Evolutionary conservation across 306 rosid genomes (phyloP).

Genomic region (Phaseolus lunatus): DNA sequence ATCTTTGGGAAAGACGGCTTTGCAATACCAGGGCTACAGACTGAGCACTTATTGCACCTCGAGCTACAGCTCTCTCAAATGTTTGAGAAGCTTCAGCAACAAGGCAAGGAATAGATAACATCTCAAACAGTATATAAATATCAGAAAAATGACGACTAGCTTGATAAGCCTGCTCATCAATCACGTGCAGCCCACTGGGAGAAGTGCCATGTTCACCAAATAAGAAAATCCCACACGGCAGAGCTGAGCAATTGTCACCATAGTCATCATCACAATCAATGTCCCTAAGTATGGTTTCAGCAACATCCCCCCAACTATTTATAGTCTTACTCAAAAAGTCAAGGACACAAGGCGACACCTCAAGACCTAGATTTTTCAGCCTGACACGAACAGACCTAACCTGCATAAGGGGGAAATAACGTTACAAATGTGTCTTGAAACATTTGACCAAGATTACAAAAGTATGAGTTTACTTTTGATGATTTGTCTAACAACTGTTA

Average conservation of each 20-base stretch:
- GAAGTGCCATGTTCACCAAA: slow-evolving; percentile 71
- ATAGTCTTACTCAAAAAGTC: slow-evolving; percentile 89
- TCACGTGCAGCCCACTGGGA: slow-evolving; percentile 66
- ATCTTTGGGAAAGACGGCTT: slow-evolving; percentile 83
- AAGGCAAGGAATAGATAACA: slow-evolving; percentile 96
- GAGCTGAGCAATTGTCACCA: slow-evolving; percentile 70
- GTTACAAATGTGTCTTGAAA: slow-evolving; percentile 42
- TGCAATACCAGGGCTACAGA: slow-evolving; percentile 92
- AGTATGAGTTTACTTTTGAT: slow-evolving; percentile 30
- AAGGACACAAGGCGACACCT: slow-evolving; percentile 91
- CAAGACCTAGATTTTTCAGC: slow-evolving; percentile 81
- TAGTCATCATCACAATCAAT: slow-evolving; percentile 89
- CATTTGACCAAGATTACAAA: slow-evolving; percentile 17
- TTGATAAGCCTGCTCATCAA: slow-evolving; percentile 77
- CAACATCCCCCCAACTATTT: slow-evolving; percentile 99
- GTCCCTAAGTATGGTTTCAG: slow-evolving; percentile 93
- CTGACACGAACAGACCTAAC: slow-evolving; percentile 88
- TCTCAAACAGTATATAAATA: slow-evolving; percentile 83
- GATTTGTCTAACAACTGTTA: slow-evolving; percentile 1
- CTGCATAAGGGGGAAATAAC: slow-evolving; percentile 58
- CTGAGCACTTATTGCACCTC: slow-evolving; percentile 84
- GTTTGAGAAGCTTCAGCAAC: slow-evolving; percentile 96
- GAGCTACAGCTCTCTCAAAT: slow-evolving; percentile 95
- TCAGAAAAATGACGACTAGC: slow-evolving; percentile 81
- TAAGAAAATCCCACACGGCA: slow-evolving; percentile 70